Conservation (phyloP, 1,284 basidiomycete species). For the Rhodotorula sp. region DNA sequence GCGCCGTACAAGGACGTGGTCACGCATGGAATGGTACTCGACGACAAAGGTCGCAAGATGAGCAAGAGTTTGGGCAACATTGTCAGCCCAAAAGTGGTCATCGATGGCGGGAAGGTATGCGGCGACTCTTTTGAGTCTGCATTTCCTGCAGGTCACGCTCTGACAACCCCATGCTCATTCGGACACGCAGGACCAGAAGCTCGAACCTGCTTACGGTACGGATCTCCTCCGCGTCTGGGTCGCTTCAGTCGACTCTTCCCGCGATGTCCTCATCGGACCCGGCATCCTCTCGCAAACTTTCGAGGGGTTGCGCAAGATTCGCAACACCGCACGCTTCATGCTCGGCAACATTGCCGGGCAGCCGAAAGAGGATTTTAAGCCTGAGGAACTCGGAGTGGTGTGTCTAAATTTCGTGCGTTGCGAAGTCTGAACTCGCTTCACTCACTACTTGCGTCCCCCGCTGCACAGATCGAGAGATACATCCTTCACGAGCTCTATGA, state of each 20-base stretch:
- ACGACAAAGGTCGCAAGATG: conserved; percentile 92
- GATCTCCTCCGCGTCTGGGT: conserved; percentile 90
- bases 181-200: conserved; percentile 61
- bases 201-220: conserved; percentile 74
- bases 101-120: conserved; percentile 72
- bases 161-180: too few relatives aligned
- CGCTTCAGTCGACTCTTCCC: conserved; percentile 84
- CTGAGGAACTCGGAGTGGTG: conserved; percentile 63
- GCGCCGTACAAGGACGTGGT: conserved; percentile 77
- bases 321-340: conserved; percentile 86
- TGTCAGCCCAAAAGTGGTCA: conserved; percentile 69
- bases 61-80: conserved; percentile 96
- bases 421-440: too few relatives aligned
- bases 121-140: too few relatives aligned
- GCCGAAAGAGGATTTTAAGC: conserved; percentile 49
- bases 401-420: conserved; percentile 39
- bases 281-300: conserved; percentile 72
- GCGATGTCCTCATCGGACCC: conserved; percentile 81
- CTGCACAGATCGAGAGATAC: conserved; percentile 69
- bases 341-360: conserved; percentile 69
- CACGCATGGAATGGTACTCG: conserved; percentile 96
- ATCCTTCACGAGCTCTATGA: conserved; percentile 77
- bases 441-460: not conserved
- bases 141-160: not conserved
- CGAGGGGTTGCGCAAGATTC: conserved; percentile 78